phyloP scores from a whole-genome alignment of 2,329 filamentous ascomycete genomes.

The Colletotrichum tanaceti region DNA sequence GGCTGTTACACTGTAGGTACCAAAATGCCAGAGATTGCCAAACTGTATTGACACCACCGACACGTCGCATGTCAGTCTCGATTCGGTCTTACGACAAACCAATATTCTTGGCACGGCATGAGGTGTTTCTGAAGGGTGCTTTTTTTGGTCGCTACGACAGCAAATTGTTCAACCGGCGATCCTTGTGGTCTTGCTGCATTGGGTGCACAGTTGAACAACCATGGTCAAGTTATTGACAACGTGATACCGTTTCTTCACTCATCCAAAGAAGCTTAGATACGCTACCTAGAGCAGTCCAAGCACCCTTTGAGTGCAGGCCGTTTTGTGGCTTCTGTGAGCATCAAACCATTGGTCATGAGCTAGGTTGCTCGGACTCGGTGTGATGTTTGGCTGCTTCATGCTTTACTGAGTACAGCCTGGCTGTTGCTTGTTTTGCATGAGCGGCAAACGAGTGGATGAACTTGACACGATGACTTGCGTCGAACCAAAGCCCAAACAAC shows the following conservation, averaged over 20 bases:
- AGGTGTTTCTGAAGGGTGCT: slow-evolving; percentile 1
- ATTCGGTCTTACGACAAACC: slow-evolving; percentile 18
- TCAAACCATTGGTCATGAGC: slow-evolving; percentile 32
- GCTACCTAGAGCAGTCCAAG: slow-evolving; percentile 31
- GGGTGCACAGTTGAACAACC: slow-evolving; percentile 29
- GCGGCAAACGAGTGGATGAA: slow-evolving; percentile 35
- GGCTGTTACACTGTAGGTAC: not conserved
- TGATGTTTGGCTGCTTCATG: slow-evolving; percentile 19
- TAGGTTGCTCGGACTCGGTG: slow-evolving; percentile 20
- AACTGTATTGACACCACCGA: slow-evolving; percentile 8
- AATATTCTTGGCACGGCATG: slow-evolving; percentile 20
- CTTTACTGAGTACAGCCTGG: slow-evolving; percentile 8
- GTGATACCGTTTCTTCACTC: slow-evolving; percentile 17
- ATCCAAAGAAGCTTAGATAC: slow-evolving; percentile 33
- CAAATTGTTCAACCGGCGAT: slow-evolving; percentile 18
- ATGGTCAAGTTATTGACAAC: slow-evolving; percentile 26
- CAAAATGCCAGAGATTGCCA: not conserved
- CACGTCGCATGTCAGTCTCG: slow-evolving; percentile 25
- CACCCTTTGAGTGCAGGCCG: slow-evolving; percentile 8
- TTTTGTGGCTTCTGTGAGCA: slow-evolving; percentile 17
- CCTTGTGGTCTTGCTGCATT: slow-evolving; percentile 33
- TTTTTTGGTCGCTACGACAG: slow-evolving; percentile 1
- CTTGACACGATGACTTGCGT: slow-evolving; percentile 35
- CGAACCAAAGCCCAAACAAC: slow-evolving; percentile 35
- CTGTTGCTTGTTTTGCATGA: slow-evolving; percentile 32